Base-by-base conservation (phyloP, 2,329 filamentous ascomycete species). In the Arthrobotrys sinensis region DNA sequence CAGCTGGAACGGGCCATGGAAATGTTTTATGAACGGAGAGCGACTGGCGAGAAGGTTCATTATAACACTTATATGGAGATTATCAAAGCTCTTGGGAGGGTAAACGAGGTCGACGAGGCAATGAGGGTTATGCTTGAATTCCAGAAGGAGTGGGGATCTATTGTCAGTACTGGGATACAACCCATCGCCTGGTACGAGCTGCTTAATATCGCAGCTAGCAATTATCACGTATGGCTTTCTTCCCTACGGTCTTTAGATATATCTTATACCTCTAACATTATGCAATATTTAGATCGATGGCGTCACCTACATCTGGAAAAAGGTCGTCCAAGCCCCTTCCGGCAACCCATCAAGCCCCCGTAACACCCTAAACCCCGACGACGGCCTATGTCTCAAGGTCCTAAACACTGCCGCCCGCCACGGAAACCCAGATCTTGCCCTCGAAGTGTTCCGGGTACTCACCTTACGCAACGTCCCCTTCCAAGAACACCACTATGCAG, bases 1-100 rank as follows among this genome's bases (percentile, higher is more conserved):
- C 91, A 96, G 81, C 91, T 93, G 79, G 96, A 98, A 85, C 86
- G 94, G 80, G 94, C 93, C 0, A 86, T 97, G 73, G 87, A 89
- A 46, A 80, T 80, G 52, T 79, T 82, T 52, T 69, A 79, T 34
- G 63, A 77, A 8, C 69, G 80, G 60, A 71, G 73, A 40, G 86
- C 88, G 64, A 89, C 89, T 80, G 84, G 97, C 48, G 90, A 93
- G 43, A 85, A 88, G 21, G 89, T 97, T 87, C 85, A 89, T 48
- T 85, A 86, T 64, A 86, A 88, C 60, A 86, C 97, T 6, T 91
- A 91, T 82, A 92, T 94, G 81, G 88, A 95, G 76, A 90, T 94
- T 66, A 87, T 94, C 69, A 92, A 92, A 82, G 89, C 89, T 19
- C 88, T 97, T 48, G 90, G 90, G 52, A 90, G 92, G 76, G 86